Percentiles rank a stretch among this genome's conserved stretches.
Conservation (phyloP, 768 basidiomycete species). For the Calocera viscosa region DNA sequence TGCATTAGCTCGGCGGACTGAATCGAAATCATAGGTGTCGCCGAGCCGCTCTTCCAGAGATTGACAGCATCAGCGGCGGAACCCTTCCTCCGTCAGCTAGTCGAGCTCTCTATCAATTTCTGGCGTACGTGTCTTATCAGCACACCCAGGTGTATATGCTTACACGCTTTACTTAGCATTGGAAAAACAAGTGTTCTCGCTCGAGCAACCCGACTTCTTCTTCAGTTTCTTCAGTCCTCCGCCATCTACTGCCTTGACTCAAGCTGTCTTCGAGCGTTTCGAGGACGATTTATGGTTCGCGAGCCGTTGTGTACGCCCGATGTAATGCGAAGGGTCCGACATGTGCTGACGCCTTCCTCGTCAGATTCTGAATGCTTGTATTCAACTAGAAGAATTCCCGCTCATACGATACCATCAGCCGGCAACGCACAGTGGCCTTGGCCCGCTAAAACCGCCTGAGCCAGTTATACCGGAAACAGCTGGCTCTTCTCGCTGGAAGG, state of each 20-base stretch:
- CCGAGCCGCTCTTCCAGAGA: slow-evolving; percentile 63
- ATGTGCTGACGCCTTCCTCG: background rate
- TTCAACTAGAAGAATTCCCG: slow-evolving; percentile 83
- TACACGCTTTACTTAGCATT: slow-evolving; percentile 38
- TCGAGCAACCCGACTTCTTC: slow-evolving; percentile 67
- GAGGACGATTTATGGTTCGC: slow-evolving; percentile 75
- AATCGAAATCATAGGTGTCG: slow-evolving; percentile 42
- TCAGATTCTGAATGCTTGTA: slow-evolving; percentile 76
- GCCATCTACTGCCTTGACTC: slow-evolving; percentile 46
- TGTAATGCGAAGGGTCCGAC: slow-evolving; percentile 23
- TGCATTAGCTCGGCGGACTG: background rate
- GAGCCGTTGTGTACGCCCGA: slow-evolving; percentile 26
- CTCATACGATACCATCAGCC: slow-evolving; percentile 88
- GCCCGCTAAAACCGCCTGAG: slow-evolving; percentile 58
- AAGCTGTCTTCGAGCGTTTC: slow-evolving; percentile 55
- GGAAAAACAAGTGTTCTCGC: slow-evolving; percentile 75
- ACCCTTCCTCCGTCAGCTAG: slow-evolving; percentile 58
- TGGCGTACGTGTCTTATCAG: slow-evolving; percentile 49
- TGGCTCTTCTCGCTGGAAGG: background rate
- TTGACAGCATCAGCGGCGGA: slow-evolving; percentile 65
- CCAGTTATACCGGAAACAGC: slow-evolving; percentile 45
- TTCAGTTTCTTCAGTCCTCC: slow-evolving; percentile 83
- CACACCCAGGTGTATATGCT: background rate
- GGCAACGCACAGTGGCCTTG: slow-evolving; percentile 66
- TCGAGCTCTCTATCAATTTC: slow-evolving; percentile 86